Base-by-base conservation (phyloP, 2,329 filamentous ascomycete genomes). In the Aureobasidium lini region DNA sequence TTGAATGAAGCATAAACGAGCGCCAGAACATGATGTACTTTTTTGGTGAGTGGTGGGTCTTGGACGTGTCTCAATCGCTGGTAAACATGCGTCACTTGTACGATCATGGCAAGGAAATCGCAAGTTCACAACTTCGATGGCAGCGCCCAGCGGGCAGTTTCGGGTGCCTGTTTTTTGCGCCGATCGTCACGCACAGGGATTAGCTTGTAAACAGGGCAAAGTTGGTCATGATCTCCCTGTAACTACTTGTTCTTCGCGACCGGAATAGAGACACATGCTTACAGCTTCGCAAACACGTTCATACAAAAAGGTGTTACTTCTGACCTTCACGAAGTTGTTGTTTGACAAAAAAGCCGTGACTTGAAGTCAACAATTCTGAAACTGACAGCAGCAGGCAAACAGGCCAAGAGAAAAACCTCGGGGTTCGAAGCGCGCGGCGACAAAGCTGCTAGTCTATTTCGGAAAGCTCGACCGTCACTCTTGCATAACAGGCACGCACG, bases 401-500 rank as follows among this genome's bases (percentile, higher is more conserved):
- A 40, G 37, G n/a, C 50, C 23, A 54, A 23, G 36, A 11, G 23
- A 54, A 52, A 18, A 37, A 37, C n/a, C 32, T 40, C 40, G 34
- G 36, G 49, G 49, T 52, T 39, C 34, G 34, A 23, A 2, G 15
- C 15, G 48, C 48, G 18, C 49, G 18, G 36, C 48, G 50, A 43
- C 36, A 34, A 44, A 56, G 49, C 36, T 37, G 34, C 37, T 46
- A 54, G 50, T 43, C 52, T 36, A 46, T 56, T 56, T 46, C 16
- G 40, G 52, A 23, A 56, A 56, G 52, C 52, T 56, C 40, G 37
- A 56, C 52, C 52, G 52, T 56, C 52, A 56, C 52, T 56, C 52
- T 56, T 56, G 52, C 52, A 56, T 56, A 56, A 54, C 52, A 44
- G 28, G 52, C 52, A 44, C 52, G 52, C 37, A 56, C 52, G 52